Base-by-base conservation (phyloP, 257 asterid genomes). In the Capsicum pubescens region DNA sequence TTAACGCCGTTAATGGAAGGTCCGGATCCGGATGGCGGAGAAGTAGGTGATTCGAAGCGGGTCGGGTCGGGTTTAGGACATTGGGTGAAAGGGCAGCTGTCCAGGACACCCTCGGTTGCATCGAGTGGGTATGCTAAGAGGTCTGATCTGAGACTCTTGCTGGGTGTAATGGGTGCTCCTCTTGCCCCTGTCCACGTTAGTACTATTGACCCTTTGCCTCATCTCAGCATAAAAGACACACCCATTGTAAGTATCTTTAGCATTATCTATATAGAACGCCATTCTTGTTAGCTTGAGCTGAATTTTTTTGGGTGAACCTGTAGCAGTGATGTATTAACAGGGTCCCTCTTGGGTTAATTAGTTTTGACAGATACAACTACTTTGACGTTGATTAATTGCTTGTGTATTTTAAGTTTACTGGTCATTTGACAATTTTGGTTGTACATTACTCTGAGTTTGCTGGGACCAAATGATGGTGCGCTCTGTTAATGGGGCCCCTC, bases 151-250 rank as follows among this genome's bases (percentile, higher is more conserved):
- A 87, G 99, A 84, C 84, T 95, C 79, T 88, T 95, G 90, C 98
- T 95, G 48, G 98, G 99, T 12, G 98, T 94, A 15, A 93, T 95
- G 99, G 98, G 98, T 21, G 98, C 98, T 46, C 98, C 99, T 6
- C 93, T 95, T 56, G 97, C 97, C 7, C 99, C 99, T 67, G 94
- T 94, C 88, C 93, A 93, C 93, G 98, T 94, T 55, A 86, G 94
- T 93, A 61, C 93, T 79, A 59, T 90, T 77, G 98, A 95, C 82
- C 98, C 98, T 15, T 66, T 91, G 85, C 99, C 99, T 61, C 99
- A 92, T 91, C 98, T 94, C 91, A 94, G 98, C 86, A 91, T 95
- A 35, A 95, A 95, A 86, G 95, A 95, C 84, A 94, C 96, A 19
- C 99, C 98, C 69, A 95, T 95, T 44, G 99, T 95, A 87, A 81